Evolutionary conservation across 305 asterid species (phyloP), one percentile per base, ranked within the genome.

Genomic region (Ruellia speciosa): DNA sequence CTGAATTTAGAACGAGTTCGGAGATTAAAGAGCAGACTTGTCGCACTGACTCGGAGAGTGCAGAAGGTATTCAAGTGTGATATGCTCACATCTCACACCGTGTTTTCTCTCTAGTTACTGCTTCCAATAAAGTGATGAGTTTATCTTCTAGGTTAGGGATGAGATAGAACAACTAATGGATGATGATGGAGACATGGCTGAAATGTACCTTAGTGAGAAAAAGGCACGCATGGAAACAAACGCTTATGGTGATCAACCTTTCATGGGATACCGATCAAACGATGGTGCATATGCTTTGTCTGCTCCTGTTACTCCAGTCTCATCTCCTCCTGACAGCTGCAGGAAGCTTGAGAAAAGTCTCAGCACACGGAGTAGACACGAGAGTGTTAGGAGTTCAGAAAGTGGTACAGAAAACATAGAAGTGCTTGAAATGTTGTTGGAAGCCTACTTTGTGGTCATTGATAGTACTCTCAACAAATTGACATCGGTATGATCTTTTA

Each of bases 171-270:
- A 92, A 73, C 83, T 92, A 58, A 88, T 92, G 99, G 97, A 92
- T 61, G 99, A 88, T 58, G 99, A 92, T 54, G 99, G 99, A 18
- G 97, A 92, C 75, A 92, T 92, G 99, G 99, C 99, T 65, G 99
- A 92, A 75, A 82, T 92, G 99, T 92, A 88, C 76, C 97, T 92
- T 5, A 84, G 96, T 2, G 97, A 92, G 76, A 92, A 92, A 83
- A 92, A 92, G 78, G 71, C 79, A 0, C 81, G 78, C 49, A 75
- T 79, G 88, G 99, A 82, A 60, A 72, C 90, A 65, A 79, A 88
- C 5, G 61, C 77, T 64, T 86, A 78, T 40, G 94, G 94, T 24
- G 97, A 92, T 56, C 97, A 88, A 65, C 86, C 97, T 41, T 9
- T 82, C 70, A 45, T 76, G 24, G 95, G 96, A 47, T 80, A 70